A percentile compares a stretch with the other conserved stretches of the same genome.
Evolutionary conservation across 2,329 filamentous ascomycete species (phyloP).

Genomic region (Xenosphaeropsis pyriputrescens): DNA sequence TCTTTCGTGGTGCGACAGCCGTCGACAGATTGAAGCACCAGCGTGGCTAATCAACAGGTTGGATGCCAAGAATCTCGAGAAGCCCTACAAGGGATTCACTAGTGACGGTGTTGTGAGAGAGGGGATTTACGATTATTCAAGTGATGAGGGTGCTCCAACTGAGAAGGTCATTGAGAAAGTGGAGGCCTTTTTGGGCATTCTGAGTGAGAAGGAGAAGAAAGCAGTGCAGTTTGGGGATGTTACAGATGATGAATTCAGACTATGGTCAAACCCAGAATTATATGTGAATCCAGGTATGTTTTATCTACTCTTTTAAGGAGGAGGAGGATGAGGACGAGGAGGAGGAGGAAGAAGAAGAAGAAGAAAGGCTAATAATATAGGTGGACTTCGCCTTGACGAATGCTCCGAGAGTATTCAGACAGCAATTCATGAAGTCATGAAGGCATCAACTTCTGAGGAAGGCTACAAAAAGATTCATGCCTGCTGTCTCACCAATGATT

Average conservation of each 20-base stretch:
- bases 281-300: conserved; percentile 14
- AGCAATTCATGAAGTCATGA: conserved; percentile 2
- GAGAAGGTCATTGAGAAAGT: conserved; percentile 8
- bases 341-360: not conserved
- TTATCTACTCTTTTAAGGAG: not conserved
- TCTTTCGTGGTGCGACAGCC: conserved; percentile 14
- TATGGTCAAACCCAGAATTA: conserved; percentile 17
- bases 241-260: conserved; percentile 11
- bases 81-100: conserved; percentile 16
- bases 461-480: conserved; percentile 4
- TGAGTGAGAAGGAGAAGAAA: conserved; percentile 10
- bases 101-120: conserved; percentile 8
- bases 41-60: conserved; percentile 16
- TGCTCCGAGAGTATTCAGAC: not conserved
- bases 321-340: not conserved
- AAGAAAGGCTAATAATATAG: not conserved
- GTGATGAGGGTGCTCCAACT: conserved; percentile 8
- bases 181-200: conserved; percentile 6
- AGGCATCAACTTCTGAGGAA: conserved; percentile 3
- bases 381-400: conserved; percentile 4
- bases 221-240: conserved; percentile 11
- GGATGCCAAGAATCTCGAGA: conserved; percentile 14
- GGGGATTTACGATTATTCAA: not conserved
- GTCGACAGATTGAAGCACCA: conserved; percentile 15
- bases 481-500: conserved; percentile 3